Conservation (phyloP, 2,329 filamentous ascomycete genomes). For the Didymella segeticola region DNA sequence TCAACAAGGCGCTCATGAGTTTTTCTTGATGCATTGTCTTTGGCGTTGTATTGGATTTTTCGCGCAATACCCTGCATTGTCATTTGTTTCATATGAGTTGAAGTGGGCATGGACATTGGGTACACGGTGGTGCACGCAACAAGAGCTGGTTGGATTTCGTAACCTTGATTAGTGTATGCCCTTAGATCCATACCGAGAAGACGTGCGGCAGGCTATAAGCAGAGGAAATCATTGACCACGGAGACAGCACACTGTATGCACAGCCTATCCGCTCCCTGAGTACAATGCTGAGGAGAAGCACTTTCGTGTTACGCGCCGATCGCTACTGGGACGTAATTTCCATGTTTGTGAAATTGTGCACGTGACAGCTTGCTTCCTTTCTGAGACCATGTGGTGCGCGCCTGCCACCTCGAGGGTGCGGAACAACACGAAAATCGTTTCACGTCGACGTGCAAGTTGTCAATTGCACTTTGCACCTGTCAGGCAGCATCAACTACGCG, state of each 20-base stretch:
- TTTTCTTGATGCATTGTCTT: conserved; percentile 44
- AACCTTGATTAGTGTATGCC: not conserved
- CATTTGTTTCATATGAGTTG: conserved; percentile 10
- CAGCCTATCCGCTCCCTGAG: not conserved
- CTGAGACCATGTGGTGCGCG: conserved; percentile 25
- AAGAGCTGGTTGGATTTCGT: conserved; percentile 3
- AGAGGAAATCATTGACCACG: not conserved
- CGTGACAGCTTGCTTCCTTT: conserved; percentile 38
- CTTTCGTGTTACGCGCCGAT: conserved; percentile 8
- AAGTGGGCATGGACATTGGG: not conserved
- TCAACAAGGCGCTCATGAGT: conserved; percentile 67
- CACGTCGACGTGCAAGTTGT: conserved; percentile 22
- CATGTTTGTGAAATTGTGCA: conserved; percentile 23
- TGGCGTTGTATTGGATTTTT: conserved; percentile 32
- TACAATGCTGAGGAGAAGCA: not conserved
- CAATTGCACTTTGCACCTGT: conserved; percentile 31
- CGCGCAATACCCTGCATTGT: conserved; percentile 45
- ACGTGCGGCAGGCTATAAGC: not conserved
- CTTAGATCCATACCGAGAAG: not conserved
- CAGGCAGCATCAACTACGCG: conserved; percentile 1
- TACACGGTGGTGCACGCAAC: not conserved
- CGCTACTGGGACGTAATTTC: conserved; percentile 11
- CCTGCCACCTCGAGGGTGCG: conserved; percentile 28
- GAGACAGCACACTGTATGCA: not conserved
- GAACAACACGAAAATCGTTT: conserved; percentile 21